Conservation (phyloP, 768 basidiomycete species). For the Psilocybe cyanescens region DNA sequence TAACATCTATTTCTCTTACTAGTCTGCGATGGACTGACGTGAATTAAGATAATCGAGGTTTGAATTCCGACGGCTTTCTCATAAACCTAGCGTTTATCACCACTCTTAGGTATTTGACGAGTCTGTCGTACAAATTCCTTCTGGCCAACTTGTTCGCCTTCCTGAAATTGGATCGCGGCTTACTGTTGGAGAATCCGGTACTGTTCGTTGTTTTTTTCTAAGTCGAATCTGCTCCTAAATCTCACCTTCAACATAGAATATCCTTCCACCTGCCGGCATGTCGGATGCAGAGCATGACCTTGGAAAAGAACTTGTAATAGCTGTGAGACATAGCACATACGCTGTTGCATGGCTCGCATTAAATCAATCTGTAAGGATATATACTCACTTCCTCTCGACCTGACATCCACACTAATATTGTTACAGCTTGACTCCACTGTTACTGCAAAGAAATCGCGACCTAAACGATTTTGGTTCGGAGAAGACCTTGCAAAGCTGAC, state of each 20-base stretch:
- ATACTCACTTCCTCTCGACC: constrained; percentile 5
- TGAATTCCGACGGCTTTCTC: not conserved
- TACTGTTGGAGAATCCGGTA: constrained; percentile 74
- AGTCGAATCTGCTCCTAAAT: not conserved
- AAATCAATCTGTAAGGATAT: constrained; percentile 71
- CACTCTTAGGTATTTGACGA: constrained; percentile 79
- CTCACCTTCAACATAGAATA: constrained; percentile 48
- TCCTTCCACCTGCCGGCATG: constrained; percentile 59
- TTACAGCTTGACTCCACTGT: constrained; percentile 61
- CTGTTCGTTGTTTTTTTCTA: constrained; percentile 44
- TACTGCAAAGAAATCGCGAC: constrained; percentile 64
- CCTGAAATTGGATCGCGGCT: constrained; percentile 81
- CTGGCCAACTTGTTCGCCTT: constrained; percentile 66
- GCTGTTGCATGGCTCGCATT: constrained; percentile 88
- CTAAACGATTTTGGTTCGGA: constrained; percentile 77
- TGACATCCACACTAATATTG: not conserved
- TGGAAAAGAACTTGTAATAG: constrained; percentile 67
- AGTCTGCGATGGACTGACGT: not conserved
- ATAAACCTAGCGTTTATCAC: constrained; percentile 2
- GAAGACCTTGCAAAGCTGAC: constrained; percentile 65
- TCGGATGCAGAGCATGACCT: constrained; percentile 47
- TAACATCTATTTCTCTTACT: constrained; percentile 29
- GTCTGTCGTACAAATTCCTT: constrained; percentile 70
- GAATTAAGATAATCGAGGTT: constrained; percentile 14
- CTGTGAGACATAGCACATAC: constrained; percentile 75